Evolutionary conservation across 2,329 filamentous ascomycete species (phyloP), one percentile per base, ranked within the genome.

Genomic region (Botrytis hyacinthi): DNA sequence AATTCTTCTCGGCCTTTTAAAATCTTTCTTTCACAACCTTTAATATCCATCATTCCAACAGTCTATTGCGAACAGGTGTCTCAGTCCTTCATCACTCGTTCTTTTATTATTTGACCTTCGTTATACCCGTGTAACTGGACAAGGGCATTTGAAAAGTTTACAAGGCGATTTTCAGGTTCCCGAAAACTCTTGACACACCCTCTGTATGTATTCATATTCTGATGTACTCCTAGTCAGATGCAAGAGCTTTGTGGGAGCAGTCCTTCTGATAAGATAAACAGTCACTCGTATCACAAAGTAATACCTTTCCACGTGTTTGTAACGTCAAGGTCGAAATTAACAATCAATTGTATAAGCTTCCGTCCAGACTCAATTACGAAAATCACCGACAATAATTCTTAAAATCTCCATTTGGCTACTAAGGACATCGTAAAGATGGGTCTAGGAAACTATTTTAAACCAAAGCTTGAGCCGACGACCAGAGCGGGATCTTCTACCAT

Each of bases 361-460:
- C 51, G 29, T 57, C 51, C 14, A 18, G n/a, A 18, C 16, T 16
- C 22, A 22, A n/a, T 44, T 6, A 57, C 40, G 35, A 46, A 18
- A 40, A 57, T 22, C 70, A 46, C 51, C 37, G 46, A n/a, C 63
- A 37, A 35, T 32, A 37, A 29, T 18, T 48, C 8, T 37, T 20
- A 40, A 35, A 3, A 26, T 18, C 20, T 61, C 20, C 5, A 18
- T 48, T 18, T 20, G n/a, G 18, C 54, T 35, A 42, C 18, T 66
- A 76, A 77, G 37, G 75, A 77, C 20, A 78, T 71, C 75, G 73
- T 51, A 79, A 82, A 73, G 61, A 92, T 92, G 90, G 89, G 89
- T 74, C 79, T 92, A 75, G 85, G 84, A 68, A 87, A 82, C 79
- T 92, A 91, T 78, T 91, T 92, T 84, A 90, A 88, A 83, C 83